Base-by-base conservation (phyloP, 73 alveolate species). In the Paramecium biaurelia region DNA sequence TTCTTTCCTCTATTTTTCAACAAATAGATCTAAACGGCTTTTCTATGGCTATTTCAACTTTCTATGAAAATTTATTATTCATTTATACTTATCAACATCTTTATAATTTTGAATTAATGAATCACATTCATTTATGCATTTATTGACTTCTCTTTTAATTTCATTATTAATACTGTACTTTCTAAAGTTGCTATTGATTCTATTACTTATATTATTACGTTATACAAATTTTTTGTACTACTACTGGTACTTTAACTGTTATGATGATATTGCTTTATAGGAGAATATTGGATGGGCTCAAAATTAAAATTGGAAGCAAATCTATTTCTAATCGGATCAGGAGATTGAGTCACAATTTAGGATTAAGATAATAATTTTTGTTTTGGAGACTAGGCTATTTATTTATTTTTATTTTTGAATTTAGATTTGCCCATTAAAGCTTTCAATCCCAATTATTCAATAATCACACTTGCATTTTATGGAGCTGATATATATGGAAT, bases 181-280 rank as follows among this genome's bases (percentile, higher is more conserved):
- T 63, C 84, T 63, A 63, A 63, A 63, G 28, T 63, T 63, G 84
- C 84, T 63, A 26, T 32, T 63, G 84, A 63, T 63, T 63, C 84
- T 63, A 63, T 63, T 21, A 63, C 45, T 32, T 7, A 12, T 30
- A 26, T 63, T 32, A 63, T 63, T 63, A 63, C 84, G 12, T 63
- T 32, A 63, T 63, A 63, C 84, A 63, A 63, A 63, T 63, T 63
- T 63, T 63, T 63, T 14, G 84, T 63, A 63, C 84, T 63, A 63
- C 84, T 63, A 20, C 49, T 63, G 41, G 84, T 63, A 63, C 84
- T 63, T 63, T 63, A 14, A 14, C 84, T 63, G 26, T 63, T 63
- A 26, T 63, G 84, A 63, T 63, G 45, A 30, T 63, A 30, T 18
- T 53, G 23, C 3, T 53, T 53, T 18, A 53, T 53, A 4, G 68